Conservation (phyloP, 83 land plant species). For the Picea abies region DNA sequence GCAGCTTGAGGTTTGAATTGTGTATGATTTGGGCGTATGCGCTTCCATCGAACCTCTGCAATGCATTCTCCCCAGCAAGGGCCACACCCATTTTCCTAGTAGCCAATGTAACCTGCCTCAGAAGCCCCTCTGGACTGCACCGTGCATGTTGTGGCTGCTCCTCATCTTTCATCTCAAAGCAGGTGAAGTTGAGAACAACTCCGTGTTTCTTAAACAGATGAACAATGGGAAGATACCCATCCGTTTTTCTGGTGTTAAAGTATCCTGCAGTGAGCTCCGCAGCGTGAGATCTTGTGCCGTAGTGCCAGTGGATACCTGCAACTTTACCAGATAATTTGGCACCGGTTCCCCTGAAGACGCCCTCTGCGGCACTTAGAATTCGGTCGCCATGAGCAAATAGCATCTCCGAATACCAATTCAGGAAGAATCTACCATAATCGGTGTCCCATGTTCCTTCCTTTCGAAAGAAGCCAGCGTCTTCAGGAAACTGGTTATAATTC, state of each 20-base stretch:
- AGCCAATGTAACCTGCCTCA: constrained; percentile 52
- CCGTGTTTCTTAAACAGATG: constrained; percentile 44
- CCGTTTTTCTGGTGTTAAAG: constrained; percentile 57
- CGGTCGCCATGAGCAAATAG: constrained; percentile 68
- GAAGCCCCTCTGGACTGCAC: constrained; percentile 64
- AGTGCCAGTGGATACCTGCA: constrained; percentile 86
- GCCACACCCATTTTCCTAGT: constrained; percentile 31
- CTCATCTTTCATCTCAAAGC: constrained; percentile 76
- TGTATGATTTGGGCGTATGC: constrained; percentile 13
- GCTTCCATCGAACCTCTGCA: constrained; percentile 48
- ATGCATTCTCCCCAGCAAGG: constrained; percentile 77
- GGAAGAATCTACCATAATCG: constrained; percentile 71
- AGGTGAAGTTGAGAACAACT: constrained; percentile 68
- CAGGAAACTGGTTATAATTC: constrained; percentile 76
- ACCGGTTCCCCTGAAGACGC: constrained; percentile 63
- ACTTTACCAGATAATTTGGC: constrained; percentile 69
- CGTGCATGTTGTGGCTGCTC: constrained; percentile 61
- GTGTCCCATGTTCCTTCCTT: constrained; percentile 77
- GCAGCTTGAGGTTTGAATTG: constrained; percentile 20
- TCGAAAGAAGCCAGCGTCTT: constrained; percentile 69
- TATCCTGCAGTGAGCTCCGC: constrained; percentile 84
- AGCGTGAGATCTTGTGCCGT: constrained; percentile 65
- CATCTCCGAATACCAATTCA: constrained; percentile 70
- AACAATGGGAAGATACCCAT: constrained; percentile 73
- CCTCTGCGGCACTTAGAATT: constrained; percentile 53